Conservation (phyloP, 495 filamentous ascomycete species). For the Lasiosphaeris hirsuta region DNA sequence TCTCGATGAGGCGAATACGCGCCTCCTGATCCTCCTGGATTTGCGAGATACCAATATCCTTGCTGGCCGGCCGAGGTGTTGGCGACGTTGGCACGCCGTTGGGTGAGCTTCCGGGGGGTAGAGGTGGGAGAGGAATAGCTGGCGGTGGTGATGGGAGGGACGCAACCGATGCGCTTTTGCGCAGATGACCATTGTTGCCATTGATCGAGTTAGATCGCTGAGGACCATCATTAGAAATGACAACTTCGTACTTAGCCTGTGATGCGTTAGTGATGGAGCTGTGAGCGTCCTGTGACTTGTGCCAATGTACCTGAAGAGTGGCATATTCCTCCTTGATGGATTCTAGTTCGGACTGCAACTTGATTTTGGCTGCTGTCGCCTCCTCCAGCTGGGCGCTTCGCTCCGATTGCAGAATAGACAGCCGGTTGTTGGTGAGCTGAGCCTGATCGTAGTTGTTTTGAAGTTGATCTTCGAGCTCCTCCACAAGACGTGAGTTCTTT, state of each 20-base stretch:
- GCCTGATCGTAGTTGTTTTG: conserved; percentile 91
- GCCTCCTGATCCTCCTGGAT: conserved; percentile 91
- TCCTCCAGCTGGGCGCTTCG: conserved; percentile 60
- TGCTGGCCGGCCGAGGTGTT: conserved; percentile 68
- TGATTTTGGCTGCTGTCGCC: conserved; percentile 48
- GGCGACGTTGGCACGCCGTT: conserved; percentile 40
- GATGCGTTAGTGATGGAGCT: conserved; percentile 27
- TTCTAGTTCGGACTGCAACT: conserved; percentile 54
- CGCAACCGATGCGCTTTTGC: conserved; percentile 78
- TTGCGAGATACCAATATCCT: conserved; percentile 68
- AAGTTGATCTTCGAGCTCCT: conserved; percentile 97
- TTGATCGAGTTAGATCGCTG: conserved; percentile 74
- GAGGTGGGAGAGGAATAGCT: conserved; percentile 88
- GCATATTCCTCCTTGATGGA: conserved; percentile 59
- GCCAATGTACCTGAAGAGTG: conserved; percentile 59
- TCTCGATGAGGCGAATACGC: conserved; percentile 92
- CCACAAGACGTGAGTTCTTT: conserved; percentile 85
- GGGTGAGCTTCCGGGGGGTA: conserved; percentile 56
- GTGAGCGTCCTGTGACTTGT: background rate
- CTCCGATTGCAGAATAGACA: conserved; percentile 68
- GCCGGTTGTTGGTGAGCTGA: conserved; percentile 73
- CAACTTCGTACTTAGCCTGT: conserved; percentile 57
- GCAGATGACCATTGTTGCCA: conserved; percentile 52
- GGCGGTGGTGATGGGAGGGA: conserved; percentile 88
- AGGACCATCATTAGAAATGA: conserved; percentile 38